A percentile compares a stretch with the other conserved stretches of the same genome.
phyloP scores from a whole-genome alignment of 768 basidiomycete genomes.

The Mycena sanguinolenta region DNA sequence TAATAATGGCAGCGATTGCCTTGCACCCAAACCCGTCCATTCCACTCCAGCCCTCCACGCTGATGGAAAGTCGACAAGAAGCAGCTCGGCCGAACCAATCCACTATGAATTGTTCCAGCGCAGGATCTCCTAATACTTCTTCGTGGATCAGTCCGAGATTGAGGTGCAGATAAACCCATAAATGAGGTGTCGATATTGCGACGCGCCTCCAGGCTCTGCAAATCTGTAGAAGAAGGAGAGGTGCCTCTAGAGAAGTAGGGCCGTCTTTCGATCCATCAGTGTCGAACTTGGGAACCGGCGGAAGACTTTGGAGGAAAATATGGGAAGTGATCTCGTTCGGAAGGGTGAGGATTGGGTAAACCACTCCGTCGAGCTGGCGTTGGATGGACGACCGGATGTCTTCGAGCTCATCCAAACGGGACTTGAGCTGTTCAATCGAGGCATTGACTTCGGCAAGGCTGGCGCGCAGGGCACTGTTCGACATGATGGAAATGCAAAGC shows the following conservation, averaged over 20 bases:
- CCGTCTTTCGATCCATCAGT: not conserved
- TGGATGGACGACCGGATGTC: slow-evolving; percentile 1
- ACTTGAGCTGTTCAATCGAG: not conserved
- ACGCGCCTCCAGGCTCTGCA: slow-evolving; percentile 42
- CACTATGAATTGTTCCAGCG: not conserved
- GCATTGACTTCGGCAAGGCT: not conserved
- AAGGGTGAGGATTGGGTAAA: slow-evolving; percentile 15
- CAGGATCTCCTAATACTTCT: not conserved
- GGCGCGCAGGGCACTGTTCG: not conserved
- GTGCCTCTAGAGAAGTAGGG: not conserved
- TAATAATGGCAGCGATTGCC: not conserved
- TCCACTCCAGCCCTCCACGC: not conserved
- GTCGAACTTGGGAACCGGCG: not conserved
- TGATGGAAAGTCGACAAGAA: slow-evolving; percentile 10
- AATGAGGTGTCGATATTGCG: slow-evolving; percentile 40
- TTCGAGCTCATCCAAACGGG: not conserved
- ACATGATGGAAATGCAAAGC: not conserved
- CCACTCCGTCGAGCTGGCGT: not conserved
- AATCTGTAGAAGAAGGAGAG: slow-evolving; percentile 39
- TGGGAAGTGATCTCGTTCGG: slow-evolving; percentile 18
- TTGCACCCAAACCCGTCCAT: not conserved
- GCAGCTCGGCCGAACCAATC: slow-evolving; percentile 10
- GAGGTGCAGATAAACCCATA: slow-evolving; percentile 36
- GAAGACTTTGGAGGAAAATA: slow-evolving; percentile 6
- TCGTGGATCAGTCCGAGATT: not conserved